These are phyloP conservation scores for Phytopythium cucurbitacearum DNA, from an alignment of 352 stramenopile genomes.

Conservation along the genomic window DNA sequence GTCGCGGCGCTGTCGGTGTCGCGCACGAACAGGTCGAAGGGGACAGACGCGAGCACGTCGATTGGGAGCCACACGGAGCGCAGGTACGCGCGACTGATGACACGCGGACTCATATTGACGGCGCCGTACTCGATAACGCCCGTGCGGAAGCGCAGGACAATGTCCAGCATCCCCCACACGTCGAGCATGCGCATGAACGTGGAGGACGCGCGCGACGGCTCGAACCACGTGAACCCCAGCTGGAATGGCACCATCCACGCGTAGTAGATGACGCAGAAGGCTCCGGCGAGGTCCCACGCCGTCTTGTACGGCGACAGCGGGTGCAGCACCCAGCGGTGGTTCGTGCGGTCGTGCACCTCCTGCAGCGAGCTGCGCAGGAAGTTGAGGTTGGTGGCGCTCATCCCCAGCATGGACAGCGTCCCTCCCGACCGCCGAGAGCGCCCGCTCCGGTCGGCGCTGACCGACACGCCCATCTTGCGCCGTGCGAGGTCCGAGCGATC, in stretches of 20 bases:
- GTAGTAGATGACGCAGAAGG: conserved; percentile 57
- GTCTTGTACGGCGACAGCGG: conserved; percentile 45
- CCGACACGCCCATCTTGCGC: not conserved
- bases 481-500: not conserved
- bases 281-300: conserved; percentile 51
- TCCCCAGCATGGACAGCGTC: conserved; percentile 12
- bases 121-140: conserved; percentile 52
- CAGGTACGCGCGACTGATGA: conserved; percentile 42
- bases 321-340: conserved; percentile 50
- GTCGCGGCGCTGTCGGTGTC: conserved; percentile 28
- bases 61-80: conserved; percentile 60
- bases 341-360: conserved; percentile 45
- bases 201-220: conserved; percentile 14
- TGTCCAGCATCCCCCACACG: conserved; percentile 43
- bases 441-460: not conserved
- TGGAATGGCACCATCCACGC: conserved; percentile 71
- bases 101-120: conserved; percentile 48
- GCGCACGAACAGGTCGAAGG: conserved; percentile 53
- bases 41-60: conserved; percentile 48
- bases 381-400: conserved; percentile 26
- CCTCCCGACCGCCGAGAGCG: no score
- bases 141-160: conserved; percentile 54
- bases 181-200: conserved; percentile 46
- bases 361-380: conserved; percentile 58
- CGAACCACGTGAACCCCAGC: conserved; percentile 63